These are phyloP conservation scores for Picochlorum costavermella DNA, from an alignment of 139 green algal species.

Conservation along the genomic window DNA sequence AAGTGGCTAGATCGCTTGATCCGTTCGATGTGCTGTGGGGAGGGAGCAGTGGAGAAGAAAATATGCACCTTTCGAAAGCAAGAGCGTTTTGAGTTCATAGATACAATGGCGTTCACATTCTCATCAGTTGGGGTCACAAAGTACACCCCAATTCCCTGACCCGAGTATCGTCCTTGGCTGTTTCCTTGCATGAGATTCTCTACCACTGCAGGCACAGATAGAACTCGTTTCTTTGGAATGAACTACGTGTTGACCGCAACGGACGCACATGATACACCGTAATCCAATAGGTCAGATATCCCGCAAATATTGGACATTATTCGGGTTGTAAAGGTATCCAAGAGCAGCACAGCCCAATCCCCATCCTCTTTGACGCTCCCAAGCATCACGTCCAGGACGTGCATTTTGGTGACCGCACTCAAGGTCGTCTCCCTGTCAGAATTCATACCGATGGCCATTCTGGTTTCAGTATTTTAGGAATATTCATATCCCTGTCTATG, in stretches of 20 bases:
- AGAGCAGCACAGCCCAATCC: conserved; percentile 72
- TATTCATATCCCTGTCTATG: no score
- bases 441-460: not conserved
- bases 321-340: conserved; percentile 66
- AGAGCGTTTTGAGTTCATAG: conserved; percentile 3
- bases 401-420: conserved; percentile 9
- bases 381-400: conserved; percentile 55
- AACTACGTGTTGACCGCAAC: conserved; percentile 1
- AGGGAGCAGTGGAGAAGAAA: conserved; percentile 74
- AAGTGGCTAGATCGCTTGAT: conserved; percentile 44
- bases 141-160: conserved; percentile 63
- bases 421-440: conserved; percentile 1
- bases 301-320: conserved; percentile 47
- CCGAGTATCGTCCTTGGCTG: no score
- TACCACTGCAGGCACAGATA: conserved; percentile 43
- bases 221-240: not conserved
- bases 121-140: conserved; percentile 68
- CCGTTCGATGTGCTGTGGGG: conserved; percentile 28
- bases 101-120: conserved; percentile 59
- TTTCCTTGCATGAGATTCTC: conserved; percentile 49
- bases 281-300: conserved; percentile 61
- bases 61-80: conserved; percentile 72
- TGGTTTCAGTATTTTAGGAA: no score
- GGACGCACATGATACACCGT: conserved; percentile 37
- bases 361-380: conserved; percentile 42